phyloP scores from a whole-genome alignment of 1,284 basidiomycete species.

The Farysia itapuensis region DNA sequence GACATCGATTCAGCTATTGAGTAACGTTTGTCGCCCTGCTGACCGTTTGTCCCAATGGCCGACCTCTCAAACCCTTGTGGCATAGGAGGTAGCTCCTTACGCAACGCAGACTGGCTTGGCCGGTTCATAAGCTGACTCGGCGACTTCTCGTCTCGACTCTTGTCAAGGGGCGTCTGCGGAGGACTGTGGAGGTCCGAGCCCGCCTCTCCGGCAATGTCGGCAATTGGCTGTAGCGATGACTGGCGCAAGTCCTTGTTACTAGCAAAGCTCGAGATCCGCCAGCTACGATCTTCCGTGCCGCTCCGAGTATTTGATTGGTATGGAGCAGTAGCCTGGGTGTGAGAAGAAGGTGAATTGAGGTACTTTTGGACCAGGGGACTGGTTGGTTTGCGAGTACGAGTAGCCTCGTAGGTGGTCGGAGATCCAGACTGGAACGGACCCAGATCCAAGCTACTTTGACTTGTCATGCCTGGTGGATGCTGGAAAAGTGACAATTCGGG shows the following conservation, averaged over 20 bases:
- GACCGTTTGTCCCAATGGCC: neutral
- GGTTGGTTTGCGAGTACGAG: conserved; percentile 17
- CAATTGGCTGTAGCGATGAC: conserved; percentile 15
- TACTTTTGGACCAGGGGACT: conserved; percentile 33
- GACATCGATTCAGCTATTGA: conserved; percentile 8
- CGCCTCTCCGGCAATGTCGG: conserved; percentile 5
- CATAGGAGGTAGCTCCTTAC: conserved; percentile 31
- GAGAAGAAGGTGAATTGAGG: conserved; percentile 26
- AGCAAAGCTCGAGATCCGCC: conserved; percentile 19
- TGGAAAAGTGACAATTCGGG: conserved; percentile 22
- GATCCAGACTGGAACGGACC: conserved; percentile 48
- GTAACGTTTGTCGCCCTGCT: conserved; percentile 1
- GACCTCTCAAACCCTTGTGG: too few relatives aligned
- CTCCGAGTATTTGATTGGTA: neutral
- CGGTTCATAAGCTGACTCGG: too few relatives aligned
- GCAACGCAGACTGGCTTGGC: conserved; percentile 11
- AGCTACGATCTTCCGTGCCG: neutral
- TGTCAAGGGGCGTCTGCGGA: neutral
- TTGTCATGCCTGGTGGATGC: conserved; percentile 41
- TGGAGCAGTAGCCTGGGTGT: conserved; percentile 22
- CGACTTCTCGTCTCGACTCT: too few relatives aligned
- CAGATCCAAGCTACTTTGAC: conserved; percentile 46
- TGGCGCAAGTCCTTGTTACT: conserved; percentile 13
- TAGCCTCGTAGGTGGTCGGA: conserved; percentile 3
- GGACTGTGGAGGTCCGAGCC: neutral